A percentile compares a stretch with the other conserved stretches of the same genome.
These are phyloP conservation scores for Aspergillus sp. DNA, from an alignment of 2,329 filamentous ascomycete species.

Conservation along the genomic window DNA sequence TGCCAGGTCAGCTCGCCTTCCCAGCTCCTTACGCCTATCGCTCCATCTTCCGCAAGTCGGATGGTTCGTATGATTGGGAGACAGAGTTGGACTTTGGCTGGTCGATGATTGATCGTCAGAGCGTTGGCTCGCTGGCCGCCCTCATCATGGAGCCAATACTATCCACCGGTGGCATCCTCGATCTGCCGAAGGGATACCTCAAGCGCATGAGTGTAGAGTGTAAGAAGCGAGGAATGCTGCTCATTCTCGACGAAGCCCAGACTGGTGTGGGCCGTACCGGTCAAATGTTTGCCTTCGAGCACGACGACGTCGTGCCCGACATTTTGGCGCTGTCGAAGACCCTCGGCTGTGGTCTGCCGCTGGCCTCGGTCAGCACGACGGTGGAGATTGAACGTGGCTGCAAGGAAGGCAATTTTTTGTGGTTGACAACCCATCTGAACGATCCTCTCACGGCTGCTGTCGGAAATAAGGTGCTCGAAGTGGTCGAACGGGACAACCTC, in stretches of 20 bases:
- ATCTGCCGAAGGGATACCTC: conserved; percentile 60
- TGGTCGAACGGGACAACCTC: conserved; percentile 57
- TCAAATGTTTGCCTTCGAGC: conserved; percentile 59
- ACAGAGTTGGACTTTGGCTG: conserved; percentile 64
- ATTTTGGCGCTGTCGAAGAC: conserved; percentile 63
- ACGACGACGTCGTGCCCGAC: conserved; percentile 54
- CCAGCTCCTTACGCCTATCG: conserved; percentile 63
- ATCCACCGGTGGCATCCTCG: conserved; percentile 60
- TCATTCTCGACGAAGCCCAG: conserved; percentile 62
- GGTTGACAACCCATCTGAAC: conserved; percentile 63
- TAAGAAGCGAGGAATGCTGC: conserved; percentile 54
- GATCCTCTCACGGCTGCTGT: conserved; percentile 62
- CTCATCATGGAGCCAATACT: conserved; percentile 63
- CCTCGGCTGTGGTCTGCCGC: conserved; percentile 59
- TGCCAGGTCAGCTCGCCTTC: conserved; percentile 59
- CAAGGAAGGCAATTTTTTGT: conserved; percentile 53
- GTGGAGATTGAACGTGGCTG: conserved; percentile 53
- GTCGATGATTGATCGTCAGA: conserved; percentile 59
- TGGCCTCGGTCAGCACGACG: conserved; percentile 59
- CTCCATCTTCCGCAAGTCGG: conserved; percentile 58
- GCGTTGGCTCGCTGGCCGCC: conserved; percentile 61
- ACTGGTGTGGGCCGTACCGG: conserved; percentile 58
- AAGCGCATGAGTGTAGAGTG: conserved; percentile 56
- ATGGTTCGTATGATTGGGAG: conserved; percentile 65
- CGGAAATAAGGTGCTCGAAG: conserved; percentile 61